Conservation (phyloP, 306 rosid genomes). For the Oemleria cerasiformis region DNA sequence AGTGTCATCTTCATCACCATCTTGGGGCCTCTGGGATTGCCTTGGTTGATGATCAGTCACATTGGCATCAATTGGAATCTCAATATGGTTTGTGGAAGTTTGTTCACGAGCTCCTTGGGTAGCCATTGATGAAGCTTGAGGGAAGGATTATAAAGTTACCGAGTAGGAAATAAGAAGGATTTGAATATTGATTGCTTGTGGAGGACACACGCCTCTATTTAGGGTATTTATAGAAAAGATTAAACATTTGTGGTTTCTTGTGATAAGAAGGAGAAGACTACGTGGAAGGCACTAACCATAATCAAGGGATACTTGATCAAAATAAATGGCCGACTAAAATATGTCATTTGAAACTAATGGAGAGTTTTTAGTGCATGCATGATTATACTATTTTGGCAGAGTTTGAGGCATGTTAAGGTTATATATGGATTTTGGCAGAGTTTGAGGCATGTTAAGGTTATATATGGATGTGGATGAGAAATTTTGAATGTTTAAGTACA, state of each 20-base stretch:
- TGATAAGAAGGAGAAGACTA: neutral
- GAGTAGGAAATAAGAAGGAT: conserved; percentile 1
- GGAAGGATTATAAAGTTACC: neutral
- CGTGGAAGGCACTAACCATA: conserved; percentile 35
- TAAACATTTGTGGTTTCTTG: neutral
- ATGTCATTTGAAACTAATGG: neutral
- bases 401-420: neutral
- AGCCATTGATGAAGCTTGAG: conserved; percentile 34
- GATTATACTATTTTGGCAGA: neutral
- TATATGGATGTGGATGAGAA: too few species aligned
- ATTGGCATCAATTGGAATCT: conserved; percentile 34
- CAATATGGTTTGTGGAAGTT: conserved; percentile 28
- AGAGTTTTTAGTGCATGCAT: neutral
- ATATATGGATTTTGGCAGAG: neutral
- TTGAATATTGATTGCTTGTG: conserved; percentile 29
- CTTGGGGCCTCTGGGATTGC: conserved; percentile 12
- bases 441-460: neutral
- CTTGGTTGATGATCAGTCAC: conserved; percentile 19
- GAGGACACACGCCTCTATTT: conserved; percentile 33
- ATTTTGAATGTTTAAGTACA: too few species aligned
- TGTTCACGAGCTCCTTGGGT: conserved; percentile 31
- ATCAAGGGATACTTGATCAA: neutral
- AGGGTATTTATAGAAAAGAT: conserved; percentile 38
- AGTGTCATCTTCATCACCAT: conserved; percentile 22
- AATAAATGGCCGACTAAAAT: neutral